Evolutionary conservation across 1,284 basidiomycete genomes (phyloP).

Genomic region (Boletus subluridellus): DNA sequence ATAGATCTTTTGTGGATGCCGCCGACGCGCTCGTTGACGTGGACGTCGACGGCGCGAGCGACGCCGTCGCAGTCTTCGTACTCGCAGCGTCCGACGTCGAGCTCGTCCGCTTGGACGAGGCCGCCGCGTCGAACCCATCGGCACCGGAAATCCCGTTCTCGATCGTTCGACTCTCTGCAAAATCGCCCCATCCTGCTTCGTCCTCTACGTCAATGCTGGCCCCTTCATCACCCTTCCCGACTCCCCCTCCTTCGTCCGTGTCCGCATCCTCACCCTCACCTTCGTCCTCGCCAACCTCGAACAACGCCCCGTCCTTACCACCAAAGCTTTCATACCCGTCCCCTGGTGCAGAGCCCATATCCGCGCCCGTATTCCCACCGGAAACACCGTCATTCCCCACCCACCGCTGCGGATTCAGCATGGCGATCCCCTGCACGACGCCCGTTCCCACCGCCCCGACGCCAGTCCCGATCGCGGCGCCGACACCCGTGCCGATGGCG

Average conservation of each 20-base stretch:
- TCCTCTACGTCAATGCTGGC: conserved; percentile 15
- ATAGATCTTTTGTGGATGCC: too few relatives aligned
- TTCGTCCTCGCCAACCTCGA: conserved; percentile 58
- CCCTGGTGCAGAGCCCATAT: not conserved
- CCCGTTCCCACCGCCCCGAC: conserved; percentile 60
- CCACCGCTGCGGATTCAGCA: conserved; percentile 87
- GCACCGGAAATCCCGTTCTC: not conserved
- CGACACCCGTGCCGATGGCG: conserved; percentile 46
- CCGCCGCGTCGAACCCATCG: not conserved
- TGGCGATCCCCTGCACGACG: conserved; percentile 79
- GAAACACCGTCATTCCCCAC: conserved; percentile 35
- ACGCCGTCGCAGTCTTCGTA: not conserved
- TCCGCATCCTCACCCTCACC: conserved; percentile 23
- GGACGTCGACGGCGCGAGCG: not conserved
- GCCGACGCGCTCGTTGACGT: too few relatives aligned
- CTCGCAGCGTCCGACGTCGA: not conserved
- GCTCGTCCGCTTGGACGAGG: not conserved
- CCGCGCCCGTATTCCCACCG: conserved; percentile 29
- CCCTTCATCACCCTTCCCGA: conserved; percentile 2
- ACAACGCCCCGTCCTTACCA: conserved; percentile 50
- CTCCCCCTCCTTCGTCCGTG: conserved; percentile 7
- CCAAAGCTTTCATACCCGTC: conserved; percentile 35
- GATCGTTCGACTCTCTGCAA: conserved; percentile 8
- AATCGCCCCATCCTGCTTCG: conserved; percentile 30
- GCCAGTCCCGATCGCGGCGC: conserved; percentile 69